Evolutionary conservation across 176 grass and related monocot species (phyloP).

Genomic region (Saccharum officinarum): DNA sequence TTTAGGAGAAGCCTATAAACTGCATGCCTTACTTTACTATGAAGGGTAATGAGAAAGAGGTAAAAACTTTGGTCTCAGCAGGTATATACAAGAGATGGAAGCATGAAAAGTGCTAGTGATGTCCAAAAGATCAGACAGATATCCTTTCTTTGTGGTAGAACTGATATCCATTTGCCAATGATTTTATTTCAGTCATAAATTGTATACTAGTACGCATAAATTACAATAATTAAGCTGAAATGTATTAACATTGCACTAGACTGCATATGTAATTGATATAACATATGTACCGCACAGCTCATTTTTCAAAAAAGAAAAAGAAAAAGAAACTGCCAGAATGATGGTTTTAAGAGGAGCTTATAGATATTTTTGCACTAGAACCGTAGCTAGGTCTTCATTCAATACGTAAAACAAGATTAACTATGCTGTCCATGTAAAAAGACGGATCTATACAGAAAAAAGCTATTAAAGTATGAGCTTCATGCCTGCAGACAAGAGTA

Average conservation of each 20-base stretch:
- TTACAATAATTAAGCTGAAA: background rate
- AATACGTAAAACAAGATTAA: slow-evolving; percentile 9
- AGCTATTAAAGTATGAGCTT: background rate
- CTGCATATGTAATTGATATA: background rate
- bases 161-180: background rate
- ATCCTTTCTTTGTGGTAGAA: background rate
- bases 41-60: background rate
- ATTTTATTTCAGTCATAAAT: background rate
- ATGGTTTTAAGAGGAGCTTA: background rate
- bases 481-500: slow-evolving; percentile 10
- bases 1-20: background rate
- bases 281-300: background rate
- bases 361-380: background rate
- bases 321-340: background rate
- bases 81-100: background rate
- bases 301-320: too few species aligned
- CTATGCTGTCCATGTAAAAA: background rate
- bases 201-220: background rate
- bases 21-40: background rate
- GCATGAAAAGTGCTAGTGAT: background rate
- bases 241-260: background rate
- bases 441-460: background rate
- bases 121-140: background rate
- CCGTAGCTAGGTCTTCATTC: background rate
- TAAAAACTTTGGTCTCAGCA: background rate